Evolutionary conservation across 148 eudicot species (phyloP), one percentile per base, ranked within the genome.

Genomic region (Camellia japonica): DNA sequence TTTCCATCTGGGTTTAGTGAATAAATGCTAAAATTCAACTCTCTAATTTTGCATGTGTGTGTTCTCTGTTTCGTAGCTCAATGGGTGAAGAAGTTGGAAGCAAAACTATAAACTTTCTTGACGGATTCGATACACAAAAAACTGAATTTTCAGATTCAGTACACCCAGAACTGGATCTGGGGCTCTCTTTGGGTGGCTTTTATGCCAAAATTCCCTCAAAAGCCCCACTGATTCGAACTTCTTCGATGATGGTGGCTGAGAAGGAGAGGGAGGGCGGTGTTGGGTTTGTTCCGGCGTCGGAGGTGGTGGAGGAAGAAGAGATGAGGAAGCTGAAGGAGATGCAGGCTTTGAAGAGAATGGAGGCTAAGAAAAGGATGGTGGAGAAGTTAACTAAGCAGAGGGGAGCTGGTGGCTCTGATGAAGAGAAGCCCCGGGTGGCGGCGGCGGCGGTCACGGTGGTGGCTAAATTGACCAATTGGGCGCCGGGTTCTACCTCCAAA

Each of bases 161-260:
- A 15, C 9, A 16, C 15, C 23, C 41, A 14, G 76, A 73, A 46
- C 76, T 73, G 5, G n/a, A 9, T 15, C 74, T 71, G 5, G 74
- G 78, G 11, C 78, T 75, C 66, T 75, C 78, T 42, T 13, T 75
- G 64, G 78, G 78, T 5, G 67, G 78, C 11, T 59, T 30, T 59
- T 75, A 42, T 38, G 42, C 38, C 65, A 23, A 18, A 30, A 58
- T 3, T 74, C 78, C 23, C 30, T 11, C 9, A 13, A 3, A 59
- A 13, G 43, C 41, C 38, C 58, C 58, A 0, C 1, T 71, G 7
- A 71, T 47, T 49, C 47, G 58, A 54, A 20, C 44, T 4, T 73
- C 61, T 52, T 55, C 61, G 12, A n/a, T 55, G 12, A 55, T 59
- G 5, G 13, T 16, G n/a, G 1, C 15, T 43, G 15, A 9, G 58